Base-by-base conservation (phyloP, 495 filamentous ascomycete species). In the Daldinia loculata region DNA sequence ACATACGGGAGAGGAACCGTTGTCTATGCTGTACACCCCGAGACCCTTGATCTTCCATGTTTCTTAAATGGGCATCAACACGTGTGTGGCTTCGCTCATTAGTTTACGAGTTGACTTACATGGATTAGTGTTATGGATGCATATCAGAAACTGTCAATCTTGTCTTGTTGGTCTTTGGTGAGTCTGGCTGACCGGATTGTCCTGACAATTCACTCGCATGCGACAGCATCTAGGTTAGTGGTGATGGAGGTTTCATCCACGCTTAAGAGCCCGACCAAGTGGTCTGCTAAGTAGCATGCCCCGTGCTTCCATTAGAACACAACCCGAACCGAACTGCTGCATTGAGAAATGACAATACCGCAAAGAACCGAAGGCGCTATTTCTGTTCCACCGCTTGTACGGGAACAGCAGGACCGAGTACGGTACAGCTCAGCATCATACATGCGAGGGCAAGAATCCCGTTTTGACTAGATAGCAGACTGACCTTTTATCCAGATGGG, bases 401-500 rank as follows among this genome's bases (percentile, higher is more conserved):
- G 60, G 45, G 62, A 39, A 48, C 9, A 72, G 52, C 53, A 59
- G 32, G 39, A 62, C 50, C 70, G 59, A 50, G 32, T 45, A 36
- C 26, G 39, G 41, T 53, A 29, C 32, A 45, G 30, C 32, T 62
- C 52, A 50, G 55, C 58, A 68, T 64, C 55, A 66, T 62, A 69
- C 66, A 66, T 69, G 66, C 51, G 57, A 69, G 43, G 52, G 30
- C 52, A 61, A 56, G 14, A 62, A 59, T 50, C 66, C 57, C 57
- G 57, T 73, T 69, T 63, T 45, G 70, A 73, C 41, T 24, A 68
- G 9, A 65, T n/a, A 61, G 26, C 30, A 48, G 24, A 29, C 14
- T 68, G 61, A 69, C 52, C 61, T 63, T 73, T 73, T 73, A 73
- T 66, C 70, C 70, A 73, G 65, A 72, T 68, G 57, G 30, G 63